A percentile compares a stretch with the other conserved stretches of the same genome.
Conservation (phyloP, 2,329 filamentous ascomycete genomes). For the Allantophomopsis cytisporea region DNA sequence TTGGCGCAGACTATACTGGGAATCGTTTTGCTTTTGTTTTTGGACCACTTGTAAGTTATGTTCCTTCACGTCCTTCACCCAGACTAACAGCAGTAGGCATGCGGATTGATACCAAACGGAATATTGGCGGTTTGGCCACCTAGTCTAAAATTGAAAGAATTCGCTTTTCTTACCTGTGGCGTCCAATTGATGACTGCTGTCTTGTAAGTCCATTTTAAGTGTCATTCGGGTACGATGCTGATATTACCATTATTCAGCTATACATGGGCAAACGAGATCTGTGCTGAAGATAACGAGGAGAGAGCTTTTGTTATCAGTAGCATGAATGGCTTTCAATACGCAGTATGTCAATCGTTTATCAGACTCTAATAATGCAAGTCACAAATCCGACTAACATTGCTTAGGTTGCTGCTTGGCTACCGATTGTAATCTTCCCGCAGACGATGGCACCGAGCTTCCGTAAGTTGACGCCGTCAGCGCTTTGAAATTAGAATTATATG, state of each 20-base stretch:
- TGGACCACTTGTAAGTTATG: conserved; percentile 4
- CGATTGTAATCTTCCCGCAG: conserved; percentile 20
- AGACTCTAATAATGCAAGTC: too few relatives aligned
- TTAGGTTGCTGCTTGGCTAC: conserved; percentile 15
- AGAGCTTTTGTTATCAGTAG: conserved; percentile 48
- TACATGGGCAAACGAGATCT: conserved; percentile 29
- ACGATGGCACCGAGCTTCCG: conserved; percentile 18
- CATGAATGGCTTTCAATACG: conserved; percentile 46
- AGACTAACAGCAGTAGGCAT: too few relatives aligned
- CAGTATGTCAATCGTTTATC: too few relatives aligned
- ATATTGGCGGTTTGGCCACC: conserved; percentile 7
- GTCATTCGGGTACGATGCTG: too few relatives aligned
- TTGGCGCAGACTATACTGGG: conserved; percentile 9
- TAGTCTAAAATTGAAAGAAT: conserved; percentile 13
- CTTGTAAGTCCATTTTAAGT: conserved; percentile 12
- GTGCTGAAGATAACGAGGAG: conserved; percentile 45
- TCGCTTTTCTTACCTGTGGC: conserved; percentile 16
- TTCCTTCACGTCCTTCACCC: background rate
- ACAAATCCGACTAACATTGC: too few relatives aligned
- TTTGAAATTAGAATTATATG: background rate
- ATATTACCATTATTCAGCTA: conserved; percentile 2
- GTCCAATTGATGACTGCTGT: conserved; percentile 21
- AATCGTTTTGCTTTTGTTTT: conserved; percentile 5
- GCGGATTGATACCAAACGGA: too few relatives aligned
- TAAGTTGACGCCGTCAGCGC: conserved; percentile 2